A percentile compares a stretch with the other conserved stretches of the same genome.
phyloP scores from a whole-genome alignment of 495 filamentous ascomycete species.

The Aspergillus leporis region DNA sequence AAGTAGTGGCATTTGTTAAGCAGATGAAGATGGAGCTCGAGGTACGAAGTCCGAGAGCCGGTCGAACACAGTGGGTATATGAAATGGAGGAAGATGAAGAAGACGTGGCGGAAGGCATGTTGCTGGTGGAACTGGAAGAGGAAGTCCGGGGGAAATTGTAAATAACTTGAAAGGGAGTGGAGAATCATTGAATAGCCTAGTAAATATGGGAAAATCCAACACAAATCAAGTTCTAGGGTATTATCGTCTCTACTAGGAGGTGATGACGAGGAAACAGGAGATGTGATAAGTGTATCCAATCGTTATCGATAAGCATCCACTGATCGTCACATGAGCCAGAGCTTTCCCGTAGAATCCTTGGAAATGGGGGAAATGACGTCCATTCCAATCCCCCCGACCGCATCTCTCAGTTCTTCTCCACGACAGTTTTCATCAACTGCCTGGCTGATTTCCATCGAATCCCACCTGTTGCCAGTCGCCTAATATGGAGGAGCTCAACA shows the following conservation, averaged over 20 bases:
- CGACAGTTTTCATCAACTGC: not conserved
- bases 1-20: slow-evolving; percentile 61
- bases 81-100: slow-evolving; percentile 58
- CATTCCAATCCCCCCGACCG: not conserved
- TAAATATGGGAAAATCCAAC: too few relatives aligned
- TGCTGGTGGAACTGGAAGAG: slow-evolving; percentile 54
- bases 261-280: too few relatives aligned
- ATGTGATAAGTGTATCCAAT: not conserved
- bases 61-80: slow-evolving; percentile 54
- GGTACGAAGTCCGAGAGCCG: slow-evolving; percentile 50
- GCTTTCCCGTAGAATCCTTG: too few relatives aligned
- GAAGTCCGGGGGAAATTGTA: slow-evolving; percentile 34
- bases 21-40: slow-evolving; percentile 73
- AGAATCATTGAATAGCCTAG: not conserved
- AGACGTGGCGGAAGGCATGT: slow-evolving; percentile 58
- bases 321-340: slow-evolving; percentile 13
- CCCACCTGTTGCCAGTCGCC: not conserved
- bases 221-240: too few relatives aligned
- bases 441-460: not conserved
- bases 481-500: slow-evolving; percentile 48
- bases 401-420: not conserved
- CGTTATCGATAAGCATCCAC: slow-evolving; percentile 3
- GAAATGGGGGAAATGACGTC: not conserved
- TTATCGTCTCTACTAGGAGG: too few relatives aligned
- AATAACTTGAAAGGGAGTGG: not conserved